Conservation (phyloP, 305 asterid genomes). For the Coffea humblotiana region DNA sequence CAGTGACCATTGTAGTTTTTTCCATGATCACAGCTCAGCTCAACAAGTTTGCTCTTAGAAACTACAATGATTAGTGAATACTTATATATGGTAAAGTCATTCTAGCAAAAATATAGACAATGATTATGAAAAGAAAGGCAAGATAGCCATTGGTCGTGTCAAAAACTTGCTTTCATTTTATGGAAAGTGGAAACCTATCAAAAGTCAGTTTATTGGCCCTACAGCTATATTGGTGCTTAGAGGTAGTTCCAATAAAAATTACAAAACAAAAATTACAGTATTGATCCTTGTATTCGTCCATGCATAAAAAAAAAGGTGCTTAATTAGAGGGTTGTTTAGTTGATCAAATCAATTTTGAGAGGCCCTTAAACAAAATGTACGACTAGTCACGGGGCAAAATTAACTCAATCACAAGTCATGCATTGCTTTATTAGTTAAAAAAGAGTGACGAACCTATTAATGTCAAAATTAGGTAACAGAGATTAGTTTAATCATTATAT, state of each 20-base stretch:
- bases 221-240: too few species aligned
- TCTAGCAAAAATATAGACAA: too few species aligned
- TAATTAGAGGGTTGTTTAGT: neutral
- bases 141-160: too few species aligned
- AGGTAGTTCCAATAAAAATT: too few species aligned
- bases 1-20: neutral
- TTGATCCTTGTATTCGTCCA: too few species aligned
- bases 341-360: too few species aligned
- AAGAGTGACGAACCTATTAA: neutral
- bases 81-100: neutral
- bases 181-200: too few species aligned
- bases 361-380: neutral
- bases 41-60: neutral
- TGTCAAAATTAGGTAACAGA: neutral
- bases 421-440: neutral
- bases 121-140: too few species aligned
- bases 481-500: neutral
- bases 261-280: too few species aligned
- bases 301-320: neutral
- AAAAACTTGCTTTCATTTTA: too few species aligned
- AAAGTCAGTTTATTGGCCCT: too few species aligned
- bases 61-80: neutral
- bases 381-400: constrained; percentile 4
- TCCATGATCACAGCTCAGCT: neutral
- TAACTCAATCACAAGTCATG: neutral